phyloP scores from a whole-genome alignment of 257 asterid species.

The Solanum phureja region DNA sequence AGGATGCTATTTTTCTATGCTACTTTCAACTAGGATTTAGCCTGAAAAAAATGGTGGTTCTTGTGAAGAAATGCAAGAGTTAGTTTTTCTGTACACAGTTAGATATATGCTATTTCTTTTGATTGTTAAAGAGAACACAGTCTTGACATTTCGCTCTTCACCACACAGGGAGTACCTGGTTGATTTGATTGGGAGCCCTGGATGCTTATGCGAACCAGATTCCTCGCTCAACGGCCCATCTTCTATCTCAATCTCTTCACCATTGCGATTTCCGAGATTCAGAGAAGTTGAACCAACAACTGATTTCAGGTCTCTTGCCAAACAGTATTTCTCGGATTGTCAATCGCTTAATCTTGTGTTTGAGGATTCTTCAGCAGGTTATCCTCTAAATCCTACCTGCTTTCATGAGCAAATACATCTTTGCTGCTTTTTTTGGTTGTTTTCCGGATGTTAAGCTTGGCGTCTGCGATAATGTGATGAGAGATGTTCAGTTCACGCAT shows the following conservation, averaged over 20 bases:
- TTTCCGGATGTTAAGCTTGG: neutral
- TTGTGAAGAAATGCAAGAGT: neutral
- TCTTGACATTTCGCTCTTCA: neutral
- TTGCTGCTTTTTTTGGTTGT: neutral
- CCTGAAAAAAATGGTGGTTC: neutral
- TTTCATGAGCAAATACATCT: neutral
- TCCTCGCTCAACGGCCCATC: constrained; percentile 90
- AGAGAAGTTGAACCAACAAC: constrained; percentile 58
- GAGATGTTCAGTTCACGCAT: neutral
- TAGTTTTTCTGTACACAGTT: neutral
- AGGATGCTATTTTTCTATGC: neutral
- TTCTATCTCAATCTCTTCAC: constrained; percentile 88
- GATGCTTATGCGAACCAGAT: constrained; percentile 77
- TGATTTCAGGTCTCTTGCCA: constrained; percentile 81
- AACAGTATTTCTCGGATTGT: constrained; percentile 69
- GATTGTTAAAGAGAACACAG: neutral
- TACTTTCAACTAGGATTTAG: neutral
- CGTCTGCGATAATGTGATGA: neutral
- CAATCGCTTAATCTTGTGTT: constrained; percentile 75
- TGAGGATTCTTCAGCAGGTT: constrained; percentile 65
- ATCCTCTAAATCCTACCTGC: constrained; percentile 1
- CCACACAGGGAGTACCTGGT: constrained; percentile 81
- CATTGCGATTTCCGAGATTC: constrained; percentile 78
- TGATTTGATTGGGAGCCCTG: constrained; percentile 89
- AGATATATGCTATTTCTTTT: neutral